Base-by-base conservation (phyloP, 352 stramenopile species). In the Pythium periplocum region DNA sequence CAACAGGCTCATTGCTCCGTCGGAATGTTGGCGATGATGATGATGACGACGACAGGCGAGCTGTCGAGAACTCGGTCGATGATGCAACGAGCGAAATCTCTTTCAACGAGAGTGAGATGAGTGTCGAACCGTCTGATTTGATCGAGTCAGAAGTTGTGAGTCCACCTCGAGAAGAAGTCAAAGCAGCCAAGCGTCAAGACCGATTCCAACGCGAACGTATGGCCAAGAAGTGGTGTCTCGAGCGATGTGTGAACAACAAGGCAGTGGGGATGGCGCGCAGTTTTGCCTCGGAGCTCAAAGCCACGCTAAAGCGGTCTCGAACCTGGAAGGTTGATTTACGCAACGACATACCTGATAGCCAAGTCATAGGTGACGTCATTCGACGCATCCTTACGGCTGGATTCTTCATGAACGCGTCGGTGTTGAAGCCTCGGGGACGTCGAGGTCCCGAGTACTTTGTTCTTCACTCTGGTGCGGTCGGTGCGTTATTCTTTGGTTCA, bases 321-420 rank as follows among this genome's bases (percentile, higher is more conserved):
- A 26, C 17, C 17, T 26, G 17, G 17, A 26, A 26, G 17, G 17
- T 26, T 26, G 17, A 26, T 26, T 26, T 26, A 26, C 17, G 17
- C 17, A 26, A 26, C 17, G 17, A 26, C 17, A 26, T 26, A 26
- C 17, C 17, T 26, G 17, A 17, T 12, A 40, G 35, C 34, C 10
- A 26, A 35, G 44, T 57, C 6, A 59, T 2, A 10, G 31, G 57
- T 34, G 52, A 56, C 17, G 33, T 56, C 33, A n/a, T 65, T 11
- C 51, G 56, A 0, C 57, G 57, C 1, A 9, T 65, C 1, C 10
- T 65, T 5, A 48, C 57, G 8, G 34, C 47, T 3, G 62, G 62
- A 3, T 69, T 58, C 31, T 69, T 69, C 50, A 40, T 69, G 11
- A 65, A 69, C 32, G 53, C 53, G 30, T 56, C 62, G 10, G 49